Percentiles rank a stretch among this genome's conserved stretches.
Conservation (phyloP, 176 grass and related monocot species). For the Alloteropsis semialata region DNA sequence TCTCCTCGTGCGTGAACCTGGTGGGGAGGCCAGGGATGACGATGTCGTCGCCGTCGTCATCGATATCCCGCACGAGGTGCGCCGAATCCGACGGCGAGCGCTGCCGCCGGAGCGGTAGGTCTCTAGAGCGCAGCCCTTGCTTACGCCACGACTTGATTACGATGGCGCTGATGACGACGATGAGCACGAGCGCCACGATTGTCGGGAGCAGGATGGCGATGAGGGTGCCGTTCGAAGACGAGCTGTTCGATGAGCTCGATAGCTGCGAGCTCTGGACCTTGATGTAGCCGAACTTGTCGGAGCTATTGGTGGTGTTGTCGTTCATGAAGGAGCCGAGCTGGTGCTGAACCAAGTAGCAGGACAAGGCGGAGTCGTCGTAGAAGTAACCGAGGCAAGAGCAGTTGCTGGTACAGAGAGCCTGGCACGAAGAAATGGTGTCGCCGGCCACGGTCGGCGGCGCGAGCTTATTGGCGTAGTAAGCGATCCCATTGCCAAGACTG, state of each 20-base stretch:
- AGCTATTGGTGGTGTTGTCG: neutral
- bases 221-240: slow-evolving; percentile 39
- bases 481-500: slow-evolving; percentile 39
- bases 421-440: slow-evolving; percentile 42
- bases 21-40: slow-evolving; percentile 70
- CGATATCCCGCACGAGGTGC: slow-evolving; percentile 29
- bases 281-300: slow-evolving; percentile 36
- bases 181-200: slow-evolving; percentile 40
- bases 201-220: slow-evolving; percentile 61
- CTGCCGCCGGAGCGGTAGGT: slow-evolving; percentile 18
- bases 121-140: neutral
- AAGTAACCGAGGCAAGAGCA: slow-evolving; percentile 73
- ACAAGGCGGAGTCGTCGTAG: slow-evolving; percentile 51
- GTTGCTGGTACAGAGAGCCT: slow-evolving; percentile 52
- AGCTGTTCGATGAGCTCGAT: neutral
- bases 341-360: slow-evolving; percentile 58
- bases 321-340: slow-evolving; percentile 53
- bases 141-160: slow-evolving; percentile 43
- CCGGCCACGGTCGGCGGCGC: slow-evolving; percentile 25
- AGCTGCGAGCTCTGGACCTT: slow-evolving; percentile 35
- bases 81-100: slow-evolving; percentile 52
- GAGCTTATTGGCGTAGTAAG: slow-evolving; percentile 67
- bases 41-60: slow-evolving; percentile 46
- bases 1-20: slow-evolving; percentile 55
- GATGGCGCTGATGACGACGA: slow-evolving; percentile 32